Percentiles rank a stretch among this genome's conserved stretches.
phyloP scores from a whole-genome alignment of 148 eudicot genomes.

The Fagopyrum tataricum region DNA sequence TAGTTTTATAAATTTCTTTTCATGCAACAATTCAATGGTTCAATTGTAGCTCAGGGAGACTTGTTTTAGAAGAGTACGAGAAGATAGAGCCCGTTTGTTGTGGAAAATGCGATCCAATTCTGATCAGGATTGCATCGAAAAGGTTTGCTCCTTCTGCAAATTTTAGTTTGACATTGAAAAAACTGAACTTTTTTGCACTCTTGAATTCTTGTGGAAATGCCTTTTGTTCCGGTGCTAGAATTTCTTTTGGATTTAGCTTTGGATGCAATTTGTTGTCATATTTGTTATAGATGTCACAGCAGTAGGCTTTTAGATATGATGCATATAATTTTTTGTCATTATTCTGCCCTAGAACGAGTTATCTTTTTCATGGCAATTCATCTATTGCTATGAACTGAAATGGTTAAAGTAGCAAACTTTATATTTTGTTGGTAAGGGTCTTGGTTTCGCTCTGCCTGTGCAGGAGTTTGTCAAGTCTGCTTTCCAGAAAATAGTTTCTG shows the following conservation, averaged over 20 bases:
- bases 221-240: background rate
- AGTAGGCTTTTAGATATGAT: background rate
- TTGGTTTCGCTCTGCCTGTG: conserved; percentile 3
- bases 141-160: conserved; percentile 32
- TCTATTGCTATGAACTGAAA: background rate
- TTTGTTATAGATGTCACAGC: background rate
- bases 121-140: conserved; percentile 22
- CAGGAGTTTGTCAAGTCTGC: conserved; percentile 62
- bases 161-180: background rate
- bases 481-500: conserved; percentile 66
- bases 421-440: background rate
- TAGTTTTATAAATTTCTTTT: background rate
- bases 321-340: background rate
- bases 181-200: conserved; percentile 3
- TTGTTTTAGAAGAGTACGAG: conserved; percentile 66
- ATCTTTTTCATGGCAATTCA: background rate
- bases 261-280: background rate
- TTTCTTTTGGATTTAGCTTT: background rate
- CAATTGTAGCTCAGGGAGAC: conserved; percentile 63
- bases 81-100: conserved; percentile 56
- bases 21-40: conserved; percentile 3
- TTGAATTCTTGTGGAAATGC: too few species aligned
- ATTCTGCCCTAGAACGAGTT: background rate
- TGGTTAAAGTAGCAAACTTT: background rate
- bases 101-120: conserved; percentile 58